phyloP scores from a whole-genome alignment of 1,139 yeast genomes.

The Lodderomyces oxycetoniae region DNA sequence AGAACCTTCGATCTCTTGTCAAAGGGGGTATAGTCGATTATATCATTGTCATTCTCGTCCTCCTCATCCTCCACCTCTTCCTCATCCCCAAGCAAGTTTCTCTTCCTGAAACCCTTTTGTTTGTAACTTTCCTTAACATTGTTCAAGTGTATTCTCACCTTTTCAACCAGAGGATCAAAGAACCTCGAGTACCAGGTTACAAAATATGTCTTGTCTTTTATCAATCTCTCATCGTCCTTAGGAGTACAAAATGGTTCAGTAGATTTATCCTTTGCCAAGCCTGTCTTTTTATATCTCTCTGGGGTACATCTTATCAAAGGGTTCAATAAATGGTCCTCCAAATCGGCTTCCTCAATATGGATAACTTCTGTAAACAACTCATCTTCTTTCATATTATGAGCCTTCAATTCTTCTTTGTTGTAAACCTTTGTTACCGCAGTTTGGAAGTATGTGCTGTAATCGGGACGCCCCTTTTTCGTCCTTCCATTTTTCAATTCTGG shows the following conservation, averaged over 20 bases:
- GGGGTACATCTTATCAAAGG: slow-evolving; percentile 88
- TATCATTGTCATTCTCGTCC: background rate
- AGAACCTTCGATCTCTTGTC: slow-evolving; percentile 32
- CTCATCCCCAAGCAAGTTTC: slow-evolving; percentile 19
- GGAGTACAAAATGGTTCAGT: slow-evolving; percentile 86
- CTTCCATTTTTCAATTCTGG: slow-evolving; percentile 72
- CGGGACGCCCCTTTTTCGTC: slow-evolving; percentile 63
- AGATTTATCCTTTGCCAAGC: slow-evolving; percentile 47
- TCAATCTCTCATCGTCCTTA: slow-evolving; percentile 50
- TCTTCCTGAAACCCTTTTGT: slow-evolving; percentile 53
- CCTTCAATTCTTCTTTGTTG: slow-evolving; percentile 57
- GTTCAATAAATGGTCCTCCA: slow-evolving; percentile 60
- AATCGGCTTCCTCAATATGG: slow-evolving; percentile 55
- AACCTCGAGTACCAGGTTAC: slow-evolving; percentile 76
- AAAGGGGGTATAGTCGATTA: slow-evolving; percentile 2
- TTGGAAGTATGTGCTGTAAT: slow-evolving; percentile 72
- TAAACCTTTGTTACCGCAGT: slow-evolving; percentile 57
- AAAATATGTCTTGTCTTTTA: slow-evolving; percentile 62
- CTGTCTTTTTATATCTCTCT: slow-evolving; percentile 61
- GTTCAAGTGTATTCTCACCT: slow-evolving; percentile 65
- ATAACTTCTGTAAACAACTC: slow-evolving; percentile 52
- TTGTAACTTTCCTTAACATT: slow-evolving; percentile 52
- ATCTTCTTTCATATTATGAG: slow-evolving; percentile 63
- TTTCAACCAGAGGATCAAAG: slow-evolving; percentile 44
- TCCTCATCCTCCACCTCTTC: slow-evolving; percentile 3